Percentiles rank a stretch among this genome's conserved stretches.
Conservation (phyloP, 2,329 filamentous ascomycete species). For the Penicillium sp. region DNA sequence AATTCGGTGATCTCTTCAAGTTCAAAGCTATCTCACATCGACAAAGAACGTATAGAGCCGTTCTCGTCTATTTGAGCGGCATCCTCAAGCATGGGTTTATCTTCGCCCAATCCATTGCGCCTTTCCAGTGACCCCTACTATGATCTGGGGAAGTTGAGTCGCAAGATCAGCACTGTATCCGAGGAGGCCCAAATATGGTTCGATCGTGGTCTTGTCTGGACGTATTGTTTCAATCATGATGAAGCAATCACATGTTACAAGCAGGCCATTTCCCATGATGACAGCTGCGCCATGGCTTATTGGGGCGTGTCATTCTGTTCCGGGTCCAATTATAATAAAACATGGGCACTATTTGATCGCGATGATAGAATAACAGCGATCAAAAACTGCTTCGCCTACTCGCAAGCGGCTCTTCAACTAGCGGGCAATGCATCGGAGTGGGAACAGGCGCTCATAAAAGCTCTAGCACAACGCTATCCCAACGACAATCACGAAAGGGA, state of each 20-base stretch:
- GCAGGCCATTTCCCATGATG: slow-evolving; percentile 32
- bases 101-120: background rate
- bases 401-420: slow-evolving; percentile 17
- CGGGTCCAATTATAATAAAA: slow-evolving; percentile 28
- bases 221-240: slow-evolving; percentile 41
- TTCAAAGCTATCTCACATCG: background rate
- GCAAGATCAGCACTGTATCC: slow-evolving; percentile 31
- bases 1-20: background rate
- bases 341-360: slow-evolving; percentile 23
- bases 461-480: slow-evolving; percentile 25
- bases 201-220: slow-evolving; percentile 37
- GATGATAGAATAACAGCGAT: slow-evolving; percentile 21
- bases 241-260: slow-evolving; percentile 38
- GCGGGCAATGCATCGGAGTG: slow-evolving; percentile 21
- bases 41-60: too few relatives aligned
- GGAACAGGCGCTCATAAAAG: slow-evolving; percentile 26
- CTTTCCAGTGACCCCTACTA: slow-evolving; percentile 31
- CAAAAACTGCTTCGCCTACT: slow-evolving; percentile 16
- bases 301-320: slow-evolving; percentile 28
- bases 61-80: too few relatives aligned
- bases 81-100: background rate
- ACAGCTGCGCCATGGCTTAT: slow-evolving; percentile 38
- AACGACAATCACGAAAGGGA: slow-evolving; percentile 18
- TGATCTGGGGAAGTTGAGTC: slow-evolving; percentile 38
- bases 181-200: slow-evolving; percentile 39